phyloP scores from a whole-genome alignment of 805 yeast species.

The Sugiyamaella qingdaonensis region DNA sequence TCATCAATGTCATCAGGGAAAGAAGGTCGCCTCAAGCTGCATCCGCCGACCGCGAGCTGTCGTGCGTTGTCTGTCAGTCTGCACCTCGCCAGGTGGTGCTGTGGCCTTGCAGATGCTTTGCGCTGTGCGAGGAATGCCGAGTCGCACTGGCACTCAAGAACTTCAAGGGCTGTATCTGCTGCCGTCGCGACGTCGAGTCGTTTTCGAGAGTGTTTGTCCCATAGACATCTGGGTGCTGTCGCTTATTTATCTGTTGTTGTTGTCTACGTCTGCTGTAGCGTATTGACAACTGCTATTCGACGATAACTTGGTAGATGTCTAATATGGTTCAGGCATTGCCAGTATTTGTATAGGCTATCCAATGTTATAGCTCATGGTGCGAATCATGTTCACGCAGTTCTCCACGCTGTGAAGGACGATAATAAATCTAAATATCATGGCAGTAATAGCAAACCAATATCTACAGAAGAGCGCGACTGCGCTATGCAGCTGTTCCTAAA shows the following conservation, averaged over 20 bases:
- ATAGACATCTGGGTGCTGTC: constrained; percentile 22
- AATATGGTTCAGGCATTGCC: too few species aligned
- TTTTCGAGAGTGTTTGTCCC: constrained; percentile 60
- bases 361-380: too few species aligned
- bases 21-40: constrained; percentile 9
- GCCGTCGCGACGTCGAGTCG: constrained; percentile 69
- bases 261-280: background rate
- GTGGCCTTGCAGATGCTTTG: constrained; percentile 93
- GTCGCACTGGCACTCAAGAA: constrained; percentile 66
- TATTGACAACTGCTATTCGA: background rate
- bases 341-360: too few species aligned
- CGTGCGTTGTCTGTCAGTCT: constrained; percentile 78
- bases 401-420: too few species aligned
- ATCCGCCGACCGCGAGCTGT: constrained; percentile 30
- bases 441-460: too few species aligned
- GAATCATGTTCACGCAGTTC: too few species aligned
- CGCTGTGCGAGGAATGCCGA: constrained; percentile 82
- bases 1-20: constrained; percentile 12
- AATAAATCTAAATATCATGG: too few species aligned
- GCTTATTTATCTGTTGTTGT: background rate
- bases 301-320: too few species aligned
- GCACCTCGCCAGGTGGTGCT: constrained; percentile 70
- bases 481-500: too few species aligned
- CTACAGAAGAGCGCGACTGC: too few species aligned
- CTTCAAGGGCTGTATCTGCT: constrained; percentile 78